Evolutionary conservation across 192 early-diverging fungal species (phyloP), one percentile per base, ranked within the genome.

Genomic region (Pilaira anomala): DNA sequence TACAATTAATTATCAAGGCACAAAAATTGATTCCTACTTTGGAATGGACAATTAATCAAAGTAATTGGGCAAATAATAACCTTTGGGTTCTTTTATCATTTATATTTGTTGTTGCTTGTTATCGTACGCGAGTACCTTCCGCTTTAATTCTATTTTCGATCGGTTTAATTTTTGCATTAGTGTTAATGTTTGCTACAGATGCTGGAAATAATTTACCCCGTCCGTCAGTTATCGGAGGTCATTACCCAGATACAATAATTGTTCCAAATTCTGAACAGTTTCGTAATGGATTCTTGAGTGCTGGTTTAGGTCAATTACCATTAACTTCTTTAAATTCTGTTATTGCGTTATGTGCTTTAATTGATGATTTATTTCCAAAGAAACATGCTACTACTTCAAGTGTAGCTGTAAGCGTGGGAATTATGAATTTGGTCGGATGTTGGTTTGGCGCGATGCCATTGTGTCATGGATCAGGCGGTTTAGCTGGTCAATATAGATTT

Each of bases 401-500:
- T 5, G 77, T 91, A 33, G 72, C 85, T 0, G 45, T 85, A 42
- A 84, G 84, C 21, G 81, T 96, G 22, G 91, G 92, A 39, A 30
- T 88, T 13, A 93, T 94, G 87, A 88, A 91, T 65, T 61, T 94
- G 36, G 59, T 90, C 44, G 86, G 88, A 18, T 88, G 90, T 77
- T 86, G 85, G 71, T 79, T 93, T 77, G 86, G 89, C 7, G 80
- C 91, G 22, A 82, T 94, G 69, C 87, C 93, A 33, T 83, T 90
- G 71, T 88, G 72, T 64, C 88, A 90, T 55, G 85, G 89, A 26
- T 90, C 90, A 36, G 94, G 94, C 21, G 94, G 94, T 21, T 76
- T 96, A n/a, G 91, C 92, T n/a, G 94, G 87, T 6, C 93, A 96
- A 76, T 93, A 94, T 70, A 88, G 92, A 7, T 96, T 96, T 75